Evolutionary conservation across 164 flowering plant genomes (phyloP).

Genomic region (Magnolia kwangsiensis): DNA sequence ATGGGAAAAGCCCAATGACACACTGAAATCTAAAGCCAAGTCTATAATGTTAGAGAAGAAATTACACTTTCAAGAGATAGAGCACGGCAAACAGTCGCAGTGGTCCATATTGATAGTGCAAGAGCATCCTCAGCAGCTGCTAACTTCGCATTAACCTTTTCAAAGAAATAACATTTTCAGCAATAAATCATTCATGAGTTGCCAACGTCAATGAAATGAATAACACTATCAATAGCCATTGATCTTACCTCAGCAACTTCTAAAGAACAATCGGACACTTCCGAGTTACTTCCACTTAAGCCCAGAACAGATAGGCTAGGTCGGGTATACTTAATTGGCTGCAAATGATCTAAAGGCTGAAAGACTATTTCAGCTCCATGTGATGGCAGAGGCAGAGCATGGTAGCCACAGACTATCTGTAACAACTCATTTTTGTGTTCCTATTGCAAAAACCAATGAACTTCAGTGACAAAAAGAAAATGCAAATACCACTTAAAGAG

Average conservation of each 20-base stretch:
- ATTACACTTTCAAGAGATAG: conserved; percentile 91
- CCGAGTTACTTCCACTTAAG: conserved; percentile 28
- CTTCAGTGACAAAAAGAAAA: conserved; percentile 1
- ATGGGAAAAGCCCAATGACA: not conserved
- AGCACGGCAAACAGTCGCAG: conserved; percentile 81
- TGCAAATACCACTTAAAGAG: not conserved
- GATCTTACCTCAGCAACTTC: conserved; percentile 53
- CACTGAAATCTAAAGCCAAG: not conserved
- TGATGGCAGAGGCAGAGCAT: conserved; percentile 55
- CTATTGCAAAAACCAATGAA: conserved; percentile 32
- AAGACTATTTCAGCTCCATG: conserved; percentile 63
- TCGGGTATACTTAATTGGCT: conserved; percentile 64
- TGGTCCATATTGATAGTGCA: conserved; percentile 82
- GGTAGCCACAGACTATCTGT: conserved; percentile 80
- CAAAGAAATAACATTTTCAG: conserved; percentile 14
- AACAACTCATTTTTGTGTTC: conserved; percentile 71
- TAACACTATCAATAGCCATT: not conserved
- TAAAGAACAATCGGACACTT: conserved; percentile 24
- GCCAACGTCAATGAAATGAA: not conserved
- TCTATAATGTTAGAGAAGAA: conserved; percentile 1
- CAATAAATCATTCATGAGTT: not conserved
- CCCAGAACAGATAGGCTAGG: conserved; percentile 54
- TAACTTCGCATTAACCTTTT: conserved; percentile 57
- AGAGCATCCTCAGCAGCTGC: conserved; percentile 87
- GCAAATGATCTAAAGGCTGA: conserved; percentile 85